Base-by-base conservation (phyloP, 2,329 filamentous ascomycete genomes). In the Fusarium oxysporum region DNA sequence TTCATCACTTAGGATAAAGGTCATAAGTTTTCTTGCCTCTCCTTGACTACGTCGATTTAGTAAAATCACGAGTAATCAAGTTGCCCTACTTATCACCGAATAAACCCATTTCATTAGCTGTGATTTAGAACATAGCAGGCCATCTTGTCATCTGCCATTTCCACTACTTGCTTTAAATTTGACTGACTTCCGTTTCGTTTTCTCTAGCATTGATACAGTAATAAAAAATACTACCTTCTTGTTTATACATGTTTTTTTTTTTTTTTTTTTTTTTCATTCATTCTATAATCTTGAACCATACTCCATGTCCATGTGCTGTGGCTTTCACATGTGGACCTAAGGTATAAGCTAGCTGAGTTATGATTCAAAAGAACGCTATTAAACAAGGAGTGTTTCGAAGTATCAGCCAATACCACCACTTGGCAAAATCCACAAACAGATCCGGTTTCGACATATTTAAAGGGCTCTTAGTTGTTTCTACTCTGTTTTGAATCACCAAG, bases 351-450 rank as follows among this genome's bases (percentile, higher is more conserved):
- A 48, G 37, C 43, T 40, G 8, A 33, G 30, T 56, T 66, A n/a
- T 47, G 37, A 37, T 28, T 6, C 57, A 35, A 54, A 40, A 43
- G 25, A 62, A 59, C 28, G 55, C 43, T 40, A 48, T 58, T 54
- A 45, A 53, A 57, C 35, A 69, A 56, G 53, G 55, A 56, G 64
- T 56, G 71, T 73, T 73, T 74, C 71, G 44, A 54, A 65, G 44
- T 30, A 58, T 61, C 25, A 51, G 47, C 55, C 43, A 47, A 45
- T 62, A 55, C 48, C 23, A 58, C 59, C 51, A 38, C 56, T 57
- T 51, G 44, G 54, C 44, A 71, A 55, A 54, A 17, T 40, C 44
- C 43, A 48, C 53, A 66, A 56, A 62, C 51, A 58, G 17, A 68
- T 55, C 51, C 40, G 45, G 41, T 62, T 58, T 68, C 38, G 62